Base-by-base conservation (phyloP, 2,329 filamentous ascomycete genomes). In the Exophiala oligosperma region DNA sequence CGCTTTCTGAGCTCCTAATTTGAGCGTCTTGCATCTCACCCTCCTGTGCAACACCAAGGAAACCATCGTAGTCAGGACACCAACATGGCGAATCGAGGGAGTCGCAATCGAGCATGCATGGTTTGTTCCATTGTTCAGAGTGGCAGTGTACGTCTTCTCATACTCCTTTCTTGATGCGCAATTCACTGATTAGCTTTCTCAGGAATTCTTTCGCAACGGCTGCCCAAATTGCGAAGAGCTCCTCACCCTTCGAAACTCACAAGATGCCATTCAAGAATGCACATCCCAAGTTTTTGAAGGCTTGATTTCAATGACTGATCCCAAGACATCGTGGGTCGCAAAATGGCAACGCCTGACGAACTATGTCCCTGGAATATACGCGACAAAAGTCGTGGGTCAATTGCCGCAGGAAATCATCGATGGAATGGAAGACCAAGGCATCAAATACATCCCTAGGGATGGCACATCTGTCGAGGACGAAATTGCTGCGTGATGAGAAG, bases 191-290 rank as follows among this genome's bases (percentile, higher is more conserved):
- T 28, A 48, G 35, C 44, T 11, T 35, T 23, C 23, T 8, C 44
- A 93, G 89, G 88, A 90, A 74, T 99, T 99, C 82, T 82, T 87
- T 69, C 84, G 86, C 69, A 83, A 90, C 71, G 94, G 94, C 66
- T 99, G 94, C 72, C 94, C 94, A 62, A 99, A 99, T 81, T 99
- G 94, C 82, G 93, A 97, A 72, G 86, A 90, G 50, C 90, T 96
- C 74, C 88, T 99, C 59, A 87, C 91, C 73, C 88, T 97, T 61
- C 83, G 85, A 64, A 87, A 88, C 72, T 89, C 88, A 65, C 79
- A 83, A 67, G 94, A 99, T 61, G 84, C 87, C 63, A 90, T 97
- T 70, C 86, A 91, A 71, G 91, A 92, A 77, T 97, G 92, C 83
- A 99, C 94, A 21, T 96, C 91, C 12, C 90, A 93, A 70, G 92